phyloP scores from a whole-genome alignment of 148 eudicot genomes.

The Rhododendron vialii region DNA sequence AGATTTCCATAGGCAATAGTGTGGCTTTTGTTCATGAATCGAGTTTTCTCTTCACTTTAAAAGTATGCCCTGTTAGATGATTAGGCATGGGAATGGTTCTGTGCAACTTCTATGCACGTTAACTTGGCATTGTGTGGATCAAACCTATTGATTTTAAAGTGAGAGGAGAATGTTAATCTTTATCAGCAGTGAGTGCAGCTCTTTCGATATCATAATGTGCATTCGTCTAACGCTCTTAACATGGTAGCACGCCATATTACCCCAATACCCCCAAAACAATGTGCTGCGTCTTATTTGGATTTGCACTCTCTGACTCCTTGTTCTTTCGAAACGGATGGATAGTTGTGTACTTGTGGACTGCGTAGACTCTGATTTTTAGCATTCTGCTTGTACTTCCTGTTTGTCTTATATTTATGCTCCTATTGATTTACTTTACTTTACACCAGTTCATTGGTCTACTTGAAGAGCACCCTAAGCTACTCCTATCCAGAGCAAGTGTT shows the following conservation, averaged over 20 bases:
- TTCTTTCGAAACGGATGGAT: neutral
- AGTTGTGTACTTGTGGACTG: neutral
- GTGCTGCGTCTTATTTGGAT: neutral
- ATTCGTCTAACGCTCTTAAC: neutral
- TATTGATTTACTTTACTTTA: constrained; percentile 4
- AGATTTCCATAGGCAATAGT: neutral
- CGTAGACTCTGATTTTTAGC: neutral
- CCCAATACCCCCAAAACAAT: neutral
- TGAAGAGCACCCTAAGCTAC: constrained; percentile 73
- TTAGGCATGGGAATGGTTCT: neutral
- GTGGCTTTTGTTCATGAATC: neutral
- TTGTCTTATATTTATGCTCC: neutral
- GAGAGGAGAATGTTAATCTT: neutral
- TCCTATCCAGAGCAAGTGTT: constrained; percentile 70
- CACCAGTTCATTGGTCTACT: constrained; percentile 74
- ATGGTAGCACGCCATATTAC: neutral
- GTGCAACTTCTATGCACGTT: neutral
- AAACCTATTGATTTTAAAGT: neutral
- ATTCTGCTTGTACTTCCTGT: neutral
- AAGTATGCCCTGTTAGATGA: neutral
- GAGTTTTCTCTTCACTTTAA: neutral
- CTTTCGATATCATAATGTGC: neutral
- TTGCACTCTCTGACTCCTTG: neutral
- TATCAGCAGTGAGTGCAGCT: neutral
- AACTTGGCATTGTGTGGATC: neutral